A percentile compares a stretch with the other conserved stretches of the same genome.
phyloP scores from a whole-genome alignment of 148 eudicot species.

The Silene latifolia region DNA sequence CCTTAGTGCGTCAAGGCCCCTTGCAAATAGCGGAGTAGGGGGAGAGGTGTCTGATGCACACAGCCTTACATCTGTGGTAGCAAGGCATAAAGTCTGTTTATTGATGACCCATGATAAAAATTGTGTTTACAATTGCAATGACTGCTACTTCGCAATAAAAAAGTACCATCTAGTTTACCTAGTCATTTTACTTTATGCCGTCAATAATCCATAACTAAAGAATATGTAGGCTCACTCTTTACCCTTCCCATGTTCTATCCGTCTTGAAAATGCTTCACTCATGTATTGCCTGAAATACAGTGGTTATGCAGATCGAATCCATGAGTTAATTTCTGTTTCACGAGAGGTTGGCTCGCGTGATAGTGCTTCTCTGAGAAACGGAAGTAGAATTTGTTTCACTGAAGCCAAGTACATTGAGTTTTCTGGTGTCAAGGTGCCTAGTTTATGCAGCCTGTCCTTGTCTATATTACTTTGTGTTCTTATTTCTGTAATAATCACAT shows the following conservation, averaged over 20 bases:
- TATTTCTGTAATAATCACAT: background rate
- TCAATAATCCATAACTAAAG: no score
- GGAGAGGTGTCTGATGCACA: no score
- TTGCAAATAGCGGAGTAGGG: no score
- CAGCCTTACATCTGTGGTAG: no score
- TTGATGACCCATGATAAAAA: no score
- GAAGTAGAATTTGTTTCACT: conserved; percentile 71
- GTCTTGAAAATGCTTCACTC: background rate
- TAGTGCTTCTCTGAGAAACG: conserved; percentile 50
- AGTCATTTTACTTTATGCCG: no score
- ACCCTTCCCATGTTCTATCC: background rate
- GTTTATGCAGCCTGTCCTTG: background rate
- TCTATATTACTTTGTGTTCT: conserved; percentile 10
- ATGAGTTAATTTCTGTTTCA: conserved; percentile 79
- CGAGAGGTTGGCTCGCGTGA: conserved; percentile 69
- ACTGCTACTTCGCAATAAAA: no score
- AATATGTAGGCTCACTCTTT: no score
- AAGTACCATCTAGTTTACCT: no score
- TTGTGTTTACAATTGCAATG: no score
- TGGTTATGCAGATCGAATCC: conserved; percentile 98
- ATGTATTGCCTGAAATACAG: conserved; percentile 42
- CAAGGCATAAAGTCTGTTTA: no score
- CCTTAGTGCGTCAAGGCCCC: no score
- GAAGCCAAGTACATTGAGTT: conserved; percentile 94
- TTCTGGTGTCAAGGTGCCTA: conserved; percentile 75